A percentile compares a stretch with the other conserved stretches of the same genome.
These are phyloP conservation scores for Metschnikowia hibisci DNA, from an alignment of 805 yeast genomes.

Conservation along the genomic window DNA sequence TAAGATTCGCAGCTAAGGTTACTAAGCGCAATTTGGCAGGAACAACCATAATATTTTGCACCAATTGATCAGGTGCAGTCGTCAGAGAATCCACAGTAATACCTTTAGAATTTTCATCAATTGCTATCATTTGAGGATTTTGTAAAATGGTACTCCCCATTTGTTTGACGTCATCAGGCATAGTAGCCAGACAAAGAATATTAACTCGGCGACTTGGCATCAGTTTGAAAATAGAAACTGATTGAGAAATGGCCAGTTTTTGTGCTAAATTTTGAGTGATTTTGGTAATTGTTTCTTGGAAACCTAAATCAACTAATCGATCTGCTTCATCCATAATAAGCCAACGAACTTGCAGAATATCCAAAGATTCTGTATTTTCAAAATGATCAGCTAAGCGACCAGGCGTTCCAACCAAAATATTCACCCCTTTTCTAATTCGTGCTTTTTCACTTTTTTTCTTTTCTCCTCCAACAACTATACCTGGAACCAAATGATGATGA, in stretches of 20 bases:
- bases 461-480: slow-evolving; percentile 96
- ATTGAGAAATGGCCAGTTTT: slow-evolving; percentile 35
- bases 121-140: slow-evolving; percentile 66
- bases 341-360: slow-evolving; percentile 72
- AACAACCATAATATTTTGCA: slow-evolving; percentile 75
- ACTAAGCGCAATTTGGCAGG: slow-evolving; percentile 92
- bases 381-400: slow-evolving; percentile 94
- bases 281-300: slow-evolving; percentile 84
- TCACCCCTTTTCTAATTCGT: slow-evolving; percentile 90
- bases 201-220: slow-evolving; percentile 73
- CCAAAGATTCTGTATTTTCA: slow-evolving; percentile 77
- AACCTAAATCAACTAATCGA: slow-evolving; percentile 90
- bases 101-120: slow-evolving; percentile 20
- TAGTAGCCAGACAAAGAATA: slow-evolving; percentile 91
- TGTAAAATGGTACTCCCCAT: slow-evolving; percentile 74
- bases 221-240: slow-evolving; percentile 41
- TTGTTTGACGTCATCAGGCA: slow-evolving; percentile 73
- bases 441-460: slow-evolving; percentile 97
- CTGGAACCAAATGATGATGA: slow-evolving; percentile 89
- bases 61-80: slow-evolving; percentile 85
- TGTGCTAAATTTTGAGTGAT: slow-evolving; percentile 60
- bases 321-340: slow-evolving; percentile 97
- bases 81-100: slow-evolving; percentile 12
- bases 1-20: slow-evolving; percentile 64
- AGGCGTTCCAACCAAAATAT: slow-evolving; percentile 94